phyloP scores from a whole-genome alignment of 2,329 filamentous ascomycete species.

The Penicillium sp. region DNA sequence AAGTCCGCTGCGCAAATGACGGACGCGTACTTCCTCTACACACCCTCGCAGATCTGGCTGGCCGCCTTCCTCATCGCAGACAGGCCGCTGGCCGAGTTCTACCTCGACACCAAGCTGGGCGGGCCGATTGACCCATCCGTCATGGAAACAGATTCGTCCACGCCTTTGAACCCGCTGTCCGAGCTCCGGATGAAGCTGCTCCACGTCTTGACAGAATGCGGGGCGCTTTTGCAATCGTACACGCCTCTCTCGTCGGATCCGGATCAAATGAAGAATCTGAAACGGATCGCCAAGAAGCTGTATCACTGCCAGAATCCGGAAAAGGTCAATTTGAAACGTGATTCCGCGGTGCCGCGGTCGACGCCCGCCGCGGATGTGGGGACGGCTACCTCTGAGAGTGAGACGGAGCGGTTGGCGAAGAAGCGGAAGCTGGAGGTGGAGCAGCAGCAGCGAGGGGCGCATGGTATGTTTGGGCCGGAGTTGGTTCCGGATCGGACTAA shows the following conservation, averaged over 20 bases:
- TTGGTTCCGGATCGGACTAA: conserved; percentile 39
- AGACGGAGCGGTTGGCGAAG: conserved; percentile 43
- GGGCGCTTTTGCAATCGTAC: conserved; percentile 43
- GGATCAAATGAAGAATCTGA: conserved; percentile 46
- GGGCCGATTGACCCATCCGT: conserved; percentile 19
- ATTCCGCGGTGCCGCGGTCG: conserved; percentile 33
- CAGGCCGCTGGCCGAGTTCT: conserved; percentile 46
- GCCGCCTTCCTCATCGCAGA: conserved; percentile 78
- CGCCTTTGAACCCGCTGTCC: conserved; percentile 27
- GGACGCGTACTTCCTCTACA: conserved; percentile 96
- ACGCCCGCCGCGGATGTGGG: conserved; percentile 25
- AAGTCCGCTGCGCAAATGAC: conserved; percentile 82
- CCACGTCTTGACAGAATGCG: conserved; percentile 42
- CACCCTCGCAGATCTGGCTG: conserved; percentile 91
- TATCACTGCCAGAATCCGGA: conserved; percentile 53
- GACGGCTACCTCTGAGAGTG: conserved; percentile 36
- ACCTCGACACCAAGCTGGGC: conserved; percentile 49
- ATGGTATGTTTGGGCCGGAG: conserved; percentile 42
- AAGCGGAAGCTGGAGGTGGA: conserved; percentile 42
- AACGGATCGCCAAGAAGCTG: conserved; percentile 52
- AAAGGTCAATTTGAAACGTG: conserved; percentile 49
- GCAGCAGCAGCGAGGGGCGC: conserved; percentile 22
- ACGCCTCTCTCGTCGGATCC: conserved; percentile 41
- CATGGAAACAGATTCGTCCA: conserved; percentile 5
- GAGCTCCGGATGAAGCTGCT: conserved; percentile 42